Conservation (phyloP, 169 alveolate species). For the Plasmodium inui region DNA sequence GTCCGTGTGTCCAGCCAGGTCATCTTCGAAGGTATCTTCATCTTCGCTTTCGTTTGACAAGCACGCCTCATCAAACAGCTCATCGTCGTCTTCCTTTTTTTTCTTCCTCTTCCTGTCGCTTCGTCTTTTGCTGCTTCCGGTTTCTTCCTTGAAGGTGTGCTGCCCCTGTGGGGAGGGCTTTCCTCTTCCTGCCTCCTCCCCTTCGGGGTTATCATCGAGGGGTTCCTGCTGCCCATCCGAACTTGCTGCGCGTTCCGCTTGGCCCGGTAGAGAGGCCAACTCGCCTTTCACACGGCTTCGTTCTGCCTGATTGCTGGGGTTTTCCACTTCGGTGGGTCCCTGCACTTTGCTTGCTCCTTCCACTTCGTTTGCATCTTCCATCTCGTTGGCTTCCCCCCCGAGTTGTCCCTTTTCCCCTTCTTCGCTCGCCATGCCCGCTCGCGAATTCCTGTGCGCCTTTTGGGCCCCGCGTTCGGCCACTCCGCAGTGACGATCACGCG, state of each 20-base stretch:
- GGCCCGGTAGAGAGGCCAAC: background rate
- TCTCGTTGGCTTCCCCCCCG: background rate
- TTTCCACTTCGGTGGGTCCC: background rate
- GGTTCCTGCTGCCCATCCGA: background rate
- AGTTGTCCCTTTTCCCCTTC: background rate
- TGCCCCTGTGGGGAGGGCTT: background rate
- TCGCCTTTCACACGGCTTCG: background rate
- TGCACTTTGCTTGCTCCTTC: background rate
- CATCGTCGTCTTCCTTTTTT: slow-evolving; percentile 39
- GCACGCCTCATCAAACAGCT: slow-evolving; percentile 22
- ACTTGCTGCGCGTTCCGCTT: background rate
- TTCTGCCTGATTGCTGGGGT: background rate
- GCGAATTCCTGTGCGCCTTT: background rate
- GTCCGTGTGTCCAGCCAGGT: slow-evolving; percentile 8
- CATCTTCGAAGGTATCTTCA: slow-evolving; percentile 3
- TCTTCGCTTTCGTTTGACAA: slow-evolving; percentile 34
- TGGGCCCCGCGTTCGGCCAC: background rate
- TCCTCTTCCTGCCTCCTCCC: background rate
- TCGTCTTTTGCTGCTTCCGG: background rate
- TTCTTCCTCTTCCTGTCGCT: slow-evolving; percentile 10
- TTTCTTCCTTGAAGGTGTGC: background rate
- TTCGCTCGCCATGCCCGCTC: background rate
- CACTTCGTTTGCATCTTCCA: background rate
- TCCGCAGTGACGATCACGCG: background rate
- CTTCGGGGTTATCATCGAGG: background rate